Conservation (phyloP, 1,139 yeast species). For the Pneumocystis sp. region DNA sequence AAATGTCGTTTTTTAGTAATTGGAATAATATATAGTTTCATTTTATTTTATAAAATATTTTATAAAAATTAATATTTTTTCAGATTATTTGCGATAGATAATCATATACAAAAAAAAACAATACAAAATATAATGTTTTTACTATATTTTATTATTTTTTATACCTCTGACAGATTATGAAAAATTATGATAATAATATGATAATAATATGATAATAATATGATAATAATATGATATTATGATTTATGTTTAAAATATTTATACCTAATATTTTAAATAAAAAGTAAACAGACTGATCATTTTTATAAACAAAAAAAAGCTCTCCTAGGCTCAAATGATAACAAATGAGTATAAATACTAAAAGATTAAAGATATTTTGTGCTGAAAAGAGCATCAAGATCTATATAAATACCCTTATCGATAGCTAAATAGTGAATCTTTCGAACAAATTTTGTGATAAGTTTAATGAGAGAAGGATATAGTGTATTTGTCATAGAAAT, state of each 20-base stretch:
- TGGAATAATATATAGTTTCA: background rate
- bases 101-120: background rate
- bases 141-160: too few relatives aligned
- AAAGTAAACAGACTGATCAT: background rate
- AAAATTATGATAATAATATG: too few relatives aligned
- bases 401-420: background rate
- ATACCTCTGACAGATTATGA: too few relatives aligned
- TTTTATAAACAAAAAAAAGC: background rate
- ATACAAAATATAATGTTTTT: too few relatives aligned
- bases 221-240: background rate
- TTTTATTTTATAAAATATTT: background rate
- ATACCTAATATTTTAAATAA: too few relatives aligned
- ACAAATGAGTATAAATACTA: background rate
- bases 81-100: background rate
- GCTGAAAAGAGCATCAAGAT: background rate
- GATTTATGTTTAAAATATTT: background rate
- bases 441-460: background rate
- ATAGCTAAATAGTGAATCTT: background rate
- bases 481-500: background rate
- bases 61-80: background rate
- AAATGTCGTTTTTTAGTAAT: background rate
- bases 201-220: too few relatives aligned
- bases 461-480: background rate
- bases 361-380: background rate
- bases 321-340: background rate